phyloP scores from a whole-genome alignment of 257 asterid genomes.

The Cinchona pubescens region DNA sequence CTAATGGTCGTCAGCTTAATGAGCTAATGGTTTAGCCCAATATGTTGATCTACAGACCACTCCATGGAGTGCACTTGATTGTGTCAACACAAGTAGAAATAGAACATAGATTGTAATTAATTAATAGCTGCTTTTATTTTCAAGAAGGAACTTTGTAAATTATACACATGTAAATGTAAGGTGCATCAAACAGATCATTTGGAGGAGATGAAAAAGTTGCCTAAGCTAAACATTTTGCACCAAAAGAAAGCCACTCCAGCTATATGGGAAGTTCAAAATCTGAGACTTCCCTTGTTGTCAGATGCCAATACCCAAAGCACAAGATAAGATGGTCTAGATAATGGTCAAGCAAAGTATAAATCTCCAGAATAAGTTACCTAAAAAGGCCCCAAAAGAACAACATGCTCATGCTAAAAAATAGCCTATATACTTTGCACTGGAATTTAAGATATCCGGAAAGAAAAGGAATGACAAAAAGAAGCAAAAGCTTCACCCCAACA shows the following conservation, averaged over 20 bases:
- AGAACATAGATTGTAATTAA: too few relatives aligned
- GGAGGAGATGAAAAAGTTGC: background rate
- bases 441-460: conserved; percentile 47
- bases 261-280: background rate
- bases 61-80: too few relatives aligned
- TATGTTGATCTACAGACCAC: too few relatives aligned
- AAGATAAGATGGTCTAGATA: conserved; percentile 41
- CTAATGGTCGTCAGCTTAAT: too few relatives aligned
- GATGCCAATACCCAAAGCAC: conserved; percentile 44
- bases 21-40: too few relatives aligned
- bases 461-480: conserved; percentile 30
- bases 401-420: conserved; percentile 4
- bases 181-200: background rate
- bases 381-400: conserved; percentile 28
- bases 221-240: background rate
- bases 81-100: too few relatives aligned
- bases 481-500: conserved; percentile 50
- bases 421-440: conserved; percentile 45
- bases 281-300: background rate
- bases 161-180: too few relatives aligned
- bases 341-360: conserved; percentile 63
- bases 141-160: too few relatives aligned
- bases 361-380: conserved; percentile 17
- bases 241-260: background rate
- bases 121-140: background rate